Percentiles rank a stretch among this genome's conserved stretches.
Conservation (phyloP, 2,329 filamentous ascomycete species). For the Tolypocladium sp. region DNA sequence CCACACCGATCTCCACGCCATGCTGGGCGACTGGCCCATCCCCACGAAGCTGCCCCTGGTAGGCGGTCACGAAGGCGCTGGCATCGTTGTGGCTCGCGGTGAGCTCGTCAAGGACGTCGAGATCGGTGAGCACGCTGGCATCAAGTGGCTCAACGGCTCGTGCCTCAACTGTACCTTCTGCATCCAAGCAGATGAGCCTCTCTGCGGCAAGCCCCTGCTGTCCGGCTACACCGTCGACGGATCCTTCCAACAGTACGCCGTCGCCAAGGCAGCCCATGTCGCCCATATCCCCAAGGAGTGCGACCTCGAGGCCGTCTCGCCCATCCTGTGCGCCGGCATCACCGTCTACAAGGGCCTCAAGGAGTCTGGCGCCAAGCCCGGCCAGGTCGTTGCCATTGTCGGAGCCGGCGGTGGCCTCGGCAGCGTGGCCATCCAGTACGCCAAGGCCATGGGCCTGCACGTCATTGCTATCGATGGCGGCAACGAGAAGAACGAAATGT, state of each 20-base stretch:
- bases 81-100: constrained; percentile 73
- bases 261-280: constrained; percentile 79
- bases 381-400: constrained; percentile 74
- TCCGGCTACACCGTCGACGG: constrained; percentile 93
- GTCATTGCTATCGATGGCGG: constrained; percentile 77
- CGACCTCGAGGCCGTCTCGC: constrained; percentile 66
- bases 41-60: constrained; percentile 75
- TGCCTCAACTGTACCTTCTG: constrained; percentile 82
- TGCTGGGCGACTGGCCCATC: constrained; percentile 86
- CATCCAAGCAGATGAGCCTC: constrained; percentile 69
- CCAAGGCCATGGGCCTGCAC: constrained; percentile 79
- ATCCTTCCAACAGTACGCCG: constrained; percentile 84
- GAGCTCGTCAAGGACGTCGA: constrained; percentile 68
- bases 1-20: constrained; percentile 73
- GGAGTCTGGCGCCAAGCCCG: constrained; percentile 65
- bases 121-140: constrained; percentile 76
- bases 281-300: constrained; percentile 72
- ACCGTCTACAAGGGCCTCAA: constrained; percentile 91
- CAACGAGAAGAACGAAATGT: constrained; percentile 68
- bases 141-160: constrained; percentile 89
- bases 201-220: constrained; percentile 65
- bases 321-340: constrained; percentile 76
- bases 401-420: constrained; percentile 81
- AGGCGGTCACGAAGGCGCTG: constrained; percentile 73
- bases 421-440: constrained; percentile 74